Evolutionary conservation across 108 stramenopile species (phyloP).

Genomic region (Schizochytrium sp.): DNA sequence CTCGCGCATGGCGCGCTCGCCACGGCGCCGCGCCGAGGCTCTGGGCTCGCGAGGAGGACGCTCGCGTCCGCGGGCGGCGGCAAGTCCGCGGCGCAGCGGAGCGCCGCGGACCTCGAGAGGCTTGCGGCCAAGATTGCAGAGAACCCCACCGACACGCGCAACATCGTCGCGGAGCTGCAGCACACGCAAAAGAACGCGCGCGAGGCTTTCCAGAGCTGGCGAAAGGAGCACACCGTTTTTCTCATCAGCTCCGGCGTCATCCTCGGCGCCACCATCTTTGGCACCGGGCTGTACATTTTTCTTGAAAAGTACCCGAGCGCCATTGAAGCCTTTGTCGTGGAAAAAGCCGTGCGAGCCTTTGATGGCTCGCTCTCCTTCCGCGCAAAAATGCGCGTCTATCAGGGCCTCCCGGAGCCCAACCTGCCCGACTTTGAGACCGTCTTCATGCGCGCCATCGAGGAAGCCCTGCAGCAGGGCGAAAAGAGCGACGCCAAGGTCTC

Average conservation of each 20-base stretch:
- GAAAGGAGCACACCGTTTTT: not conserved
- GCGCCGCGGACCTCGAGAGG: not conserved
- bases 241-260: slow-evolving; percentile 2
- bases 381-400: not conserved
- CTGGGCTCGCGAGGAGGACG: too few relatives aligned
- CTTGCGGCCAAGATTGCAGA: not conserved
- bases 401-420: slow-evolving; percentile 7
- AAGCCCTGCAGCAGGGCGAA: not conserved
- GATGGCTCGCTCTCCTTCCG: not conserved
- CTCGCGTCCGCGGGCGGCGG: too few relatives aligned
- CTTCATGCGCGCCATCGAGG: not conserved
- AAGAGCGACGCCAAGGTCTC: not conserved
- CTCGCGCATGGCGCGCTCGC: too few relatives aligned
- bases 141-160: not conserved
- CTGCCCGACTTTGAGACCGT: not conserved
- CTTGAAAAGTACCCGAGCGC: slow-evolving; percentile 8
- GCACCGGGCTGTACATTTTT: not conserved
- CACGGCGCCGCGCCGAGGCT: too few relatives aligned
- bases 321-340: slow-evolving; percentile 5
- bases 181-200: not conserved
- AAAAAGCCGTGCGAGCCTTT: slow-evolving; percentile 2
- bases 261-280: not conserved
- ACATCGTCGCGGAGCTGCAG: not conserved
- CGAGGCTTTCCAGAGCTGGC: not conserved
- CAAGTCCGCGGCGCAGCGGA: too few relatives aligned